A percentile compares a stretch with the other conserved stretches of the same genome.
These are phyloP conservation scores for Artemisia tridentata DNA, from an alignment of 129 eudicot species.

Conservation along the genomic window DNA sequence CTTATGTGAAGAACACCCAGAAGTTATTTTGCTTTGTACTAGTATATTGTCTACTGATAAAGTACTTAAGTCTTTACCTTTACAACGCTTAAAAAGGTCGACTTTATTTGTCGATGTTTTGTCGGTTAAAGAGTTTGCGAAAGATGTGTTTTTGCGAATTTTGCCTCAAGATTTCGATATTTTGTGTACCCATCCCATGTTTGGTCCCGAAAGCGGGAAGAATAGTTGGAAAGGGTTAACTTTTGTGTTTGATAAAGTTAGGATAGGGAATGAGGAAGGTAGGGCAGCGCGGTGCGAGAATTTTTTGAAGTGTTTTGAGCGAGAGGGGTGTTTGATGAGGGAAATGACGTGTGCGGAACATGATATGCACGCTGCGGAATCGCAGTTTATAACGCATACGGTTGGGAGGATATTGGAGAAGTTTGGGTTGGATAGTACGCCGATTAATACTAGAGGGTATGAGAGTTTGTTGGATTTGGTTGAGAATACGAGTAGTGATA, in stretches of 20 bases:
- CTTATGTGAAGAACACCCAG: constrained; percentile 90
- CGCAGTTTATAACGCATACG: constrained; percentile 84
- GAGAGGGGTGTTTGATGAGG: constrained; percentile 87
- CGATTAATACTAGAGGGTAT: constrained; percentile 85
- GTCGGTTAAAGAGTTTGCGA: constrained; percentile 80
- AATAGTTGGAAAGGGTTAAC: constrained; percentile 60
- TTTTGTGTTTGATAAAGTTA: constrained; percentile 77
- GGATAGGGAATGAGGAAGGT: constrained; percentile 54
- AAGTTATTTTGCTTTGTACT: constrained; percentile 72
- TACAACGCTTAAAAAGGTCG: constrained; percentile 61
- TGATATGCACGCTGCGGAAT: constrained; percentile 77
- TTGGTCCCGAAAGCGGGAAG: constrained; percentile 93
- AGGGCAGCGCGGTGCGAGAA: constrained; percentile 54
- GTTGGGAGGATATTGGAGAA: constrained; percentile 80
- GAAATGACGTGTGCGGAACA: constrained; percentile 89
- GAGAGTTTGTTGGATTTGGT: constrained; percentile 84
- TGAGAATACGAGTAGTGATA: constrained; percentile 78
- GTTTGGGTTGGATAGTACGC: constrained; percentile 56
- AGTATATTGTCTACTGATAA: constrained; percentile 70
- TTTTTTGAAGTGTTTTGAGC: constrained; percentile 54
- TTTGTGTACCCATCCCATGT: constrained; percentile 93
- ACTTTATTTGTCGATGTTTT: constrained; percentile 85
- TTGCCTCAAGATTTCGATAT: constrained; percentile 70
- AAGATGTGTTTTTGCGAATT: constrained; percentile 43
- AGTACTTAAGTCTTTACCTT: constrained; percentile 67